A percentile compares a stretch with the other conserved stretches of the same genome.
Conservation (phyloP, 352 stramenopile species). For the Globisporangium camurandrum region DNA sequence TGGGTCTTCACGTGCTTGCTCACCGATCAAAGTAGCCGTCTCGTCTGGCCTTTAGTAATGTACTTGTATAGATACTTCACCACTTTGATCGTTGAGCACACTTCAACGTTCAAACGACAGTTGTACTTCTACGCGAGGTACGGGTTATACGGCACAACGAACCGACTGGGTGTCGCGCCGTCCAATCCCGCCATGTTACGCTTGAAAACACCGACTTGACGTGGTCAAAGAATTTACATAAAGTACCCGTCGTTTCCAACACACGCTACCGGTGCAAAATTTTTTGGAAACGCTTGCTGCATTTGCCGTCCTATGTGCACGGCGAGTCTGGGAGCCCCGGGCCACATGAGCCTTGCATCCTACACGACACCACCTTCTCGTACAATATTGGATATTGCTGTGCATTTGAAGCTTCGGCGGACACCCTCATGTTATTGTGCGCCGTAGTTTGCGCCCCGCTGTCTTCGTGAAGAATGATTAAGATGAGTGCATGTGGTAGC, state of each 20-base stretch:
- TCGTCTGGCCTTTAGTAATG: not conserved
- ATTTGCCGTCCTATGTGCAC: not conserved
- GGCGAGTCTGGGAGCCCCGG: not conserved
- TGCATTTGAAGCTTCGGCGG: not conserved
- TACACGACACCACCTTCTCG: not conserved
- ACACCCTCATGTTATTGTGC: not conserved
- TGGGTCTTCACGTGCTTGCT: not conserved
- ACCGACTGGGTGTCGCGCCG: not conserved
- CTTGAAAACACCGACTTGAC: too few relatives aligned
- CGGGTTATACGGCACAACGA: not conserved
- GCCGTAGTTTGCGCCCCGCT: conserved; percentile 6
- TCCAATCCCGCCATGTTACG: too few relatives aligned
- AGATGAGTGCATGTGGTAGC: conserved; percentile 35
- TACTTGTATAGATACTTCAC: conserved; percentile 3
- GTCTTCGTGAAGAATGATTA: conserved; percentile 31
- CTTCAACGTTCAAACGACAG: not conserved
- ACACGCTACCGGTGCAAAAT: not conserved
- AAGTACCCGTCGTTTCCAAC: not conserved
- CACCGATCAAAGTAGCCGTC: not conserved
- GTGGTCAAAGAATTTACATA: too few relatives aligned
- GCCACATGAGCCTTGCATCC: not conserved
- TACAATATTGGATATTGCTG: not conserved
- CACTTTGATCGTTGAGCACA: not conserved
- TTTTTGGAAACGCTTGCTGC: conserved; percentile 5
- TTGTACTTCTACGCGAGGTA: not conserved